These are phyloP conservation scores for Fusarium sp. DNA, from an alignment of 2,329 filamentous ascomycete genomes.

Conservation along the genomic window DNA sequence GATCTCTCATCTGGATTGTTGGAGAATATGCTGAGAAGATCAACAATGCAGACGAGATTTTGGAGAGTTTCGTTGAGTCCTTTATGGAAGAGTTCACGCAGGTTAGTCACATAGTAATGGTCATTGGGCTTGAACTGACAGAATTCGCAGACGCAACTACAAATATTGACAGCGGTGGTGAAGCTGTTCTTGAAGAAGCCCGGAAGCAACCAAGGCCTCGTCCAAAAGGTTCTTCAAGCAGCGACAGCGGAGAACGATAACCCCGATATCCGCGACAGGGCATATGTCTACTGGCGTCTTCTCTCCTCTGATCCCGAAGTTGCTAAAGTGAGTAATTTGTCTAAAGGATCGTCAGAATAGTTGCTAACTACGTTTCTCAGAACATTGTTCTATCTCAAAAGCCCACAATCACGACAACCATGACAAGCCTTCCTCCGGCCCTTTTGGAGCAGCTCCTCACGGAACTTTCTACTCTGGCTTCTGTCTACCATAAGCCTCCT, in stretches of 20 bases:
- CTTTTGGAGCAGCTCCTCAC: slow-evolving; percentile 89
- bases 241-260: slow-evolving; percentile 97
- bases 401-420: slow-evolving; percentile 92
- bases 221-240: slow-evolving; percentile 92
- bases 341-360: neutral
- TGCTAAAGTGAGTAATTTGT: slow-evolving; percentile 71
- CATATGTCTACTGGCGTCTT: slow-evolving; percentile 98
- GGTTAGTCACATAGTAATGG: slow-evolving; percentile 56
- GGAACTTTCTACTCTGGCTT: slow-evolving; percentile 93
- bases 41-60: slow-evolving; percentile 95
- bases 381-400: slow-evolving; percentile 93
- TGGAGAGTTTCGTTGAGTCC: slow-evolving; percentile 88
- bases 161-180: slow-evolving; percentile 96
- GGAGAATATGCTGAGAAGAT: slow-evolving; percentile 99
- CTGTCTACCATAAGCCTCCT: slow-evolving; percentile 97
- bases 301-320: slow-evolving; percentile 91
- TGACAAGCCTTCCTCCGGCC: slow-evolving; percentile 83
- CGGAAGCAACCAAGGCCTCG: slow-evolving; percentile 86
- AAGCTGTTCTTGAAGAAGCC: slow-evolving; percentile 98
- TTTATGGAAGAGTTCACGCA: slow-evolving; percentile 98
- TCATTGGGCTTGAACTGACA: neutral
- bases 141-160: slow-evolving; percentile 81
- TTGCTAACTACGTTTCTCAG: slow-evolving; percentile 43
- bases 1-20: slow-evolving; percentile 97
- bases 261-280: slow-evolving; percentile 94